Conservation (phyloP, 306 rosid genomes). For the Cucumis cinereus region DNA sequence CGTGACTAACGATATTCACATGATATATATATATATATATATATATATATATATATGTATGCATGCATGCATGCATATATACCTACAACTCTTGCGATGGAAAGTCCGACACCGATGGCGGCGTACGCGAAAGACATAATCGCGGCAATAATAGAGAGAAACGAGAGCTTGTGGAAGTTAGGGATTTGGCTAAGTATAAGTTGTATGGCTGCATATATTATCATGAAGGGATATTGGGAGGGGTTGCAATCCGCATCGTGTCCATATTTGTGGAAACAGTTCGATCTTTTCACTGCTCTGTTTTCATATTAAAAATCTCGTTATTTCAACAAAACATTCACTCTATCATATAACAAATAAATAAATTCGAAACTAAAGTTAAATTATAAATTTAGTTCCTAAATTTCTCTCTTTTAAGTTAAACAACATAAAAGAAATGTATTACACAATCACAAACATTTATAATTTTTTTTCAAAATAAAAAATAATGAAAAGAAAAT, state of each 20-base stretch:
- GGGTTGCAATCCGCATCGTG: conserved; percentile 40
- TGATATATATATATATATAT: neutral
- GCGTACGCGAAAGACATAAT: conserved; percentile 95
- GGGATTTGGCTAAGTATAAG: conserved; percentile 74
- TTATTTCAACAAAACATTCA: no score
- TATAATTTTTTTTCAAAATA: neutral
- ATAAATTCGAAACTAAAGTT: no score
- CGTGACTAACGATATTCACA: no score
- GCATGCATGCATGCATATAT: neutral
- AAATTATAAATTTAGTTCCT: no score
- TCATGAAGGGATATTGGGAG: conserved; percentile 64
- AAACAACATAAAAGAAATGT: no score
- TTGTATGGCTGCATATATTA: conserved; percentile 61
- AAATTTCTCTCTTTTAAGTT: no score
- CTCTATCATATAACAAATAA: no score
- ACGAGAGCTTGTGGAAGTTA: conserved; percentile 72
- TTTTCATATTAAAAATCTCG: neutral
- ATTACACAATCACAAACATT: neutral
- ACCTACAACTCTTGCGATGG: conserved; percentile 63
- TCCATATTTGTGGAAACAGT: conserved; percentile 79
- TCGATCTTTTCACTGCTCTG: conserved; percentile 85
- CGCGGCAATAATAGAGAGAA: conserved; percentile 94
- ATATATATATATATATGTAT: neutral
- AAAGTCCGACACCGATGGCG: conserved; percentile 80
- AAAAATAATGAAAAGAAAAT: no score